phyloP scores from a whole-genome alignment of 257 asterid species.

The Cynanchum wilfordii region DNA sequence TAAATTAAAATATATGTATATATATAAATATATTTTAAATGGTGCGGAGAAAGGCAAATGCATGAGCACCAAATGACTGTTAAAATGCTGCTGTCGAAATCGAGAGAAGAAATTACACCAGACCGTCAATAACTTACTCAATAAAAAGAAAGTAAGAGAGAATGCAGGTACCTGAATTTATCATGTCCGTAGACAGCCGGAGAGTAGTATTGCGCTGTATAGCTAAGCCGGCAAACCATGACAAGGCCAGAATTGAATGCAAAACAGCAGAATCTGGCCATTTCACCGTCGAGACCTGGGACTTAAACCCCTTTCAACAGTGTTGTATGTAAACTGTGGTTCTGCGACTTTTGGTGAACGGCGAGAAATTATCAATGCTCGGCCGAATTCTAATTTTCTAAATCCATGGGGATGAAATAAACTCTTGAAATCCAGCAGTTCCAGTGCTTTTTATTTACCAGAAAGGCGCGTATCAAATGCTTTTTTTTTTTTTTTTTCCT shows the following conservation, averaged over 20 bases:
- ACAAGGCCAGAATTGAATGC: too few species aligned
- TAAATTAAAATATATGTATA: too few species aligned
- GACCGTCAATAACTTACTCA: not conserved
- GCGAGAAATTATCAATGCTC: not conserved
- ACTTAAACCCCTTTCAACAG: not conserved
- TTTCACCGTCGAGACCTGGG: not conserved
- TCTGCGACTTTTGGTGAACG: not conserved
- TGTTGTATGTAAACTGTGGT: too few species aligned
- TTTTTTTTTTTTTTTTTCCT: too few species aligned
- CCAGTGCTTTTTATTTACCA: too few species aligned
- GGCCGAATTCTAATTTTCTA: too few species aligned
- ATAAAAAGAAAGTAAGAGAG: not conserved
- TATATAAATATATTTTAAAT: too few species aligned
- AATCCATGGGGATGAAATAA: too few species aligned
- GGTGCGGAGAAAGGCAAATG: not conserved
- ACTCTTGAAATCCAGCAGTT: too few species aligned
- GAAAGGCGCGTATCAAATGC: too few species aligned
- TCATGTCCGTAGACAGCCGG: not conserved
- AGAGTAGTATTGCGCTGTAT: not conserved
- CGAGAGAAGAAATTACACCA: not conserved
- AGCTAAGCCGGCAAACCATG: not conserved
- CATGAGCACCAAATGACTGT: conserved; percentile 21
- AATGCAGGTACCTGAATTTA: not conserved
- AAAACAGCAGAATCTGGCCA: not conserved
- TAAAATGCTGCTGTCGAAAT: conserved; percentile 12